A percentile compares a stretch with the other conserved stretches of the same genome.
Evolutionary conservation across 768 basidiomycete genomes (phyloP).

Genomic region (Leccinum olivaceopallidum): DNA sequence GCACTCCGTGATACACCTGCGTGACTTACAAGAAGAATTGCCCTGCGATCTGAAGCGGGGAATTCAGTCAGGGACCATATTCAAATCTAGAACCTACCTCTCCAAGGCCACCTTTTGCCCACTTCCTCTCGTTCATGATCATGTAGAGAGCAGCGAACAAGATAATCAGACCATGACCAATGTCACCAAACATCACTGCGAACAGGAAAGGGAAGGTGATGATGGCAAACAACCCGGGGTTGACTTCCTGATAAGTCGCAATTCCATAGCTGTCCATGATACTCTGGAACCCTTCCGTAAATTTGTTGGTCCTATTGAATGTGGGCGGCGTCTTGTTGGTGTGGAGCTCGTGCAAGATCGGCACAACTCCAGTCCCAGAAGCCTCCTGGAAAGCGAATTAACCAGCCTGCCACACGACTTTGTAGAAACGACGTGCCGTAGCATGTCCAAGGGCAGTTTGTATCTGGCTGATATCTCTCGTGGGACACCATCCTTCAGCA

Average conservation of each 20-base stretch:
- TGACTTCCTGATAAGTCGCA: constrained; percentile 93
- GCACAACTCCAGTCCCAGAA: constrained; percentile 89
- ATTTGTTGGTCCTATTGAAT: constrained; percentile 92
- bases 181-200: constrained; percentile 99
- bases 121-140: constrained; percentile 82
- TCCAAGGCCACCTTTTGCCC: constrained; percentile 70
- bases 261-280: constrained; percentile 99
- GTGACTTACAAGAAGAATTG: constrained; percentile 89
- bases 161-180: constrained; percentile 91
- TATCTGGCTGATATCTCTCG: constrained; percentile 83
- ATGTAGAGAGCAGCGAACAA: constrained; percentile 75
- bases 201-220: constrained; percentile 98
- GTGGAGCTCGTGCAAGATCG: constrained; percentile 86
- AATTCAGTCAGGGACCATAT: constrained; percentile 9
- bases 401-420: not conserved
- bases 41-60: constrained; percentile 60
- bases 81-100: constrained; percentile 50
- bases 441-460: constrained; percentile 88
- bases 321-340: constrained; percentile 95
- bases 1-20: constrained; percentile 8
- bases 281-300: constrained; percentile 95
- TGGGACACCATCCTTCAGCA: constrained; percentile 98
- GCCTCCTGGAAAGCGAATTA: constrained; percentile 55
- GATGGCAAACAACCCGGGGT: constrained; percentile 91
- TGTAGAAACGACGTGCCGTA: constrained; percentile 50